phyloP scores from a whole-genome alignment of 495 filamentous ascomycete genomes.

The Penicillium paradoxum region DNA sequence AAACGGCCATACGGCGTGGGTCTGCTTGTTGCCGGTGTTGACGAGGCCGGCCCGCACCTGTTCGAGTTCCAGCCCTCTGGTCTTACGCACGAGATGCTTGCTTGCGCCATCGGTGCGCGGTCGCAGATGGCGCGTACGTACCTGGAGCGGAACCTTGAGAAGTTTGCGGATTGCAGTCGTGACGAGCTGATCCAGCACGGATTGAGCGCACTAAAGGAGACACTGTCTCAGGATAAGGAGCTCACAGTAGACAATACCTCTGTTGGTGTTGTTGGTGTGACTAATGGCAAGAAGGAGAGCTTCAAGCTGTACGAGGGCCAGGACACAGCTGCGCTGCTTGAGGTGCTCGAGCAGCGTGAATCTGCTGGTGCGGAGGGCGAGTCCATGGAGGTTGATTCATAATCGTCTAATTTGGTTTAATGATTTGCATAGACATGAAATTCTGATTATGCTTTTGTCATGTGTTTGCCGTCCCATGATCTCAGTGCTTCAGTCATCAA shows the following conservation, averaged over 20 bases:
- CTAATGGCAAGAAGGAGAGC: conserved; percentile 56
- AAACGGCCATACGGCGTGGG: conserved; percentile 96
- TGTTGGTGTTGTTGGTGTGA: conserved; percentile 73
- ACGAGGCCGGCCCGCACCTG: conserved; percentile 87
- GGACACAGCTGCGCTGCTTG: conserved; percentile 64
- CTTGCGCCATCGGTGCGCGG: conserved; percentile 90
- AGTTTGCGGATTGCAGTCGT: conserved; percentile 63
- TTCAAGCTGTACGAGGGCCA: conserved; percentile 92
- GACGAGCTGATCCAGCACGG: conserved; percentile 91
- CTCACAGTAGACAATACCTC: conserved; percentile 94
- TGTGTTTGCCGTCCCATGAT: conserved; percentile 7
- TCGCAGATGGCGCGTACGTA: conserved; percentile 98
- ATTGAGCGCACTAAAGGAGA: conserved; percentile 88
- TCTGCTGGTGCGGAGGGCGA: conserved; percentile 60
- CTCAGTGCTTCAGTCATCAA: conserved; percentile 6
- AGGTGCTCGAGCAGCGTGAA: conserved; percentile 67
- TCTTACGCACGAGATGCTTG: conserved; percentile 93
- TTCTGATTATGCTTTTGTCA: conserved; percentile 21
- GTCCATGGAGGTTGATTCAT: conserved; percentile 81
- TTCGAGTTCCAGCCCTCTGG: conserved; percentile 98
- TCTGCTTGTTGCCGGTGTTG: conserved; percentile 86
- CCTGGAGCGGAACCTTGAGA: conserved; percentile 82
- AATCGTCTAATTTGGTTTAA: conserved; percentile 27
- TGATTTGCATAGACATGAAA: conserved; percentile 39
- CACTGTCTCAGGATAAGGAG: conserved; percentile 92